These are phyloP conservation scores for Pseudohyphozyma bogoriensis DNA, from an alignment of 768 basidiomycete species.

Conservation along the genomic window DNA sequence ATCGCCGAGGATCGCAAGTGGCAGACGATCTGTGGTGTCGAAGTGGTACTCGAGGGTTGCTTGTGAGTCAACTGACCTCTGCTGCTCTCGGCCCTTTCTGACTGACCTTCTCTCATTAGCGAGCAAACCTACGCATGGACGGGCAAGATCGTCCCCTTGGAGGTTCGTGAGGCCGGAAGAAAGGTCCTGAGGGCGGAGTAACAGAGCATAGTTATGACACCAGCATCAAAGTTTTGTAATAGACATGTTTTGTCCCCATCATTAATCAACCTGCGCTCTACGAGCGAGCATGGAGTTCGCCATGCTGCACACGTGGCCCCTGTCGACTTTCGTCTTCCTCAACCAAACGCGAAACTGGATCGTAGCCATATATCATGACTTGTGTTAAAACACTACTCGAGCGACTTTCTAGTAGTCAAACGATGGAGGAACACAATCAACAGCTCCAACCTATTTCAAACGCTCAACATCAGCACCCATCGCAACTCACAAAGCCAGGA, in stretches of 20 bases:
- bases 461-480: no score
- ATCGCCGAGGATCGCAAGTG: constrained; percentile 7
- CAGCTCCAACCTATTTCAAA: constrained; percentile 1
- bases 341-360: no score
- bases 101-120: neutral
- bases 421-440: neutral
- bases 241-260: no score
- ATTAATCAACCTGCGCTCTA: no score
- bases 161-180: constrained; percentile 5
- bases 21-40: constrained; percentile 19
- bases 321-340: no score
- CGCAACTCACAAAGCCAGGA: no score
- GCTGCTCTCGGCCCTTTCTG: neutral
- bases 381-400: neutral
- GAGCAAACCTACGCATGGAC: constrained; percentile 17
- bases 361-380: neutral
- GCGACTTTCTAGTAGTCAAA: neutral
- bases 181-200: neutral
- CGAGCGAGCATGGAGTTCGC: no score
- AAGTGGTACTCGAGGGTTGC: constrained; percentile 6
- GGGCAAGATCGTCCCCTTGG: neutral
- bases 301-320: no score
- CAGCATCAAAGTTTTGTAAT: no score
- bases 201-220: neutral
- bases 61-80: neutral